Evolutionary conservation across 495 filamentous ascomycete genomes (phyloP), one percentile per base, ranked within the genome.

Genomic region (Hypoxylon trugodes): DNA sequence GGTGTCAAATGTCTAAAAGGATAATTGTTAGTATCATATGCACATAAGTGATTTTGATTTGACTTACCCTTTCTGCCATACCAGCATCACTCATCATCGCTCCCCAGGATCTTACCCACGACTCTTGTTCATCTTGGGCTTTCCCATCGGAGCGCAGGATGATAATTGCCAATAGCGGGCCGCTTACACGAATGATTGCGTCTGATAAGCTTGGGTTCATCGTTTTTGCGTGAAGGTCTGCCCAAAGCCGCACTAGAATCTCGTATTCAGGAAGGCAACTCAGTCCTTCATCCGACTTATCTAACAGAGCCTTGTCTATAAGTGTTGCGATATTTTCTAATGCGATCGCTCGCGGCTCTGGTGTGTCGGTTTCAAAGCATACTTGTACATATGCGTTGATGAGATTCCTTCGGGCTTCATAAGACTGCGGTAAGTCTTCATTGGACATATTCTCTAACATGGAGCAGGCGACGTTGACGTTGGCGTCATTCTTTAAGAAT

Each of bases 1-100:
- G 0, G 85, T 87, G 45, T 87, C 86, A 48, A 89, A 89, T 58
- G 86, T 82, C 88, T 91, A 36, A 1, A 22, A 19, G 21, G 49
- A 45, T 30, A 18, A 24, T 18, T 49, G 33, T 64, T 46, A 32
- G 36, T 56, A 18, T 35, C 1, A 28, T 8, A 9, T 16, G 15
- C 47, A 46, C 6, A 8, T 22, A 22, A 12, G 19, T 15, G n/a
- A 25, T 12, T 18, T 13, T 1, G 21, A 22, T 7, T 55, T 2
- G 7, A 58, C 79, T 68, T 67, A 80, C 81, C 55, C 79, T 77
- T 32, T 79, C 73, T n/a, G 77, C 71, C 36, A 70, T 66, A 8
- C 79, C 71, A 12, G 73, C 73, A 33, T 76, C 73, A 24, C 60
- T 66, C 21, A 84, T 74, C 77, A 82, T 74, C 16, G 46, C 43